Conservation (phyloP, 768 basidiomycete species). For the Pleurotus platypus region DNA sequence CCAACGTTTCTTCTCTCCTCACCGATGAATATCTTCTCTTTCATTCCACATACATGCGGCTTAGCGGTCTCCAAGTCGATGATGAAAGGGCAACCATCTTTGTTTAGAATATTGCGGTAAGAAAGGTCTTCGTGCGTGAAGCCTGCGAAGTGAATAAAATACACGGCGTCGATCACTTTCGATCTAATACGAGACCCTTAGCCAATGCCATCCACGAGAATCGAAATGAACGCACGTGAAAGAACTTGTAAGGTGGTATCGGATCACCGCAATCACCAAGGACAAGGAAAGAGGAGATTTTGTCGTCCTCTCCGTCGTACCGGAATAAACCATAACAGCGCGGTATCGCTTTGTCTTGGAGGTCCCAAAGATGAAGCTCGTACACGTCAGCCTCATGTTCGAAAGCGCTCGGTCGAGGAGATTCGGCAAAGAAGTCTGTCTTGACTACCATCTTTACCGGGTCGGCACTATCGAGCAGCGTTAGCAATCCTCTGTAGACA, state of each 20-base stretch:
- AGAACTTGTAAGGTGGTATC: background rate
- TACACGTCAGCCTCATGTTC: background rate
- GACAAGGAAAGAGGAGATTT: background rate
- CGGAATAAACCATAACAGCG: background rate
- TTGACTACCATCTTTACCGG: background rate
- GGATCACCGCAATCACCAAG: background rate
- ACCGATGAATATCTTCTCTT: background rate
- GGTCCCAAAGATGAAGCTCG: background rate
- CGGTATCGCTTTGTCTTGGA: background rate
- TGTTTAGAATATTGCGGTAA: background rate
- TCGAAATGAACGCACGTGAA: background rate
- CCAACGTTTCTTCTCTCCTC: background rate
- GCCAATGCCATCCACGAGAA: background rate
- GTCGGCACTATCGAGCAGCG: background rate
- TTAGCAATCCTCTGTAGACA: background rate
- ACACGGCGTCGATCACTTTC: background rate
- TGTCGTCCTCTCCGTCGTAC: background rate
- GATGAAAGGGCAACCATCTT: background rate
- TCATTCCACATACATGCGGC: background rate
- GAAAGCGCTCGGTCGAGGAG: background rate
- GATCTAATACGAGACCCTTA: background rate
- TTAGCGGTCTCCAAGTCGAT: background rate
- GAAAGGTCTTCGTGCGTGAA: background rate
- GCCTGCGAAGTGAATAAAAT: background rate
- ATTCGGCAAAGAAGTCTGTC: background rate